Evolutionary conservation across 768 basidiomycete genomes (phyloP).

Genomic region (Brasilioporus rufonigricans): DNA sequence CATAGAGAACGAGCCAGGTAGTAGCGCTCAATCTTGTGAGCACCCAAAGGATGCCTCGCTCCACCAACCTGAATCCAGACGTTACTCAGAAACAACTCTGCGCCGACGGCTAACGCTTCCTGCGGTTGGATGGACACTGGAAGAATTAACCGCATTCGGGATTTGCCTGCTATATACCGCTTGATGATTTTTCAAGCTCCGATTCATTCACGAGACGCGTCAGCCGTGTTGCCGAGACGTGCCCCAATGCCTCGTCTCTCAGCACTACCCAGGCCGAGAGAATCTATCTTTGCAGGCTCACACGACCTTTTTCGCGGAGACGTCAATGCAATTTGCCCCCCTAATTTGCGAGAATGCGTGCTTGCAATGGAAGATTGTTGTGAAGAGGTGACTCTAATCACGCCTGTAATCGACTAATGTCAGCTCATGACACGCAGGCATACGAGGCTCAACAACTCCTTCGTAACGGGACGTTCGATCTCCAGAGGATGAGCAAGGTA

Average conservation of each 20-base stretch:
- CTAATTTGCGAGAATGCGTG: constrained; percentile 72
- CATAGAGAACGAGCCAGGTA: constrained; percentile 36
- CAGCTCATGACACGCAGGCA: constrained; percentile 39
- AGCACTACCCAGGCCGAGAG: constrained; percentile 48
- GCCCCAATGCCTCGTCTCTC: constrained; percentile 46
- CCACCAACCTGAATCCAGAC: constrained; percentile 73
- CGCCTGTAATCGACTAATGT: background rate
- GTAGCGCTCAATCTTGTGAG: constrained; percentile 48
- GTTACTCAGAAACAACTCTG: constrained; percentile 49
- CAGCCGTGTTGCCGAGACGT: constrained; percentile 13
- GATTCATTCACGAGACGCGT: constrained; percentile 15
- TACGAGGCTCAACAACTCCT: constrained; percentile 68
- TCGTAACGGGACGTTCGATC: constrained; percentile 66
- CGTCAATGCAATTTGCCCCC: constrained; percentile 62
- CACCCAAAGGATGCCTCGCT: constrained; percentile 61
- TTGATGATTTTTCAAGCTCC: constrained; percentile 25
- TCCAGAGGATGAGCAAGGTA: constrained; percentile 67
- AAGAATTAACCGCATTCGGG: constrained; percentile 22
- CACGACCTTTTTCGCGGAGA: constrained; percentile 66
- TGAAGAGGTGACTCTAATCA: constrained; percentile 53
- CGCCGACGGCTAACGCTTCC: constrained; percentile 59
- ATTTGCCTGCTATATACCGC: constrained; percentile 30
- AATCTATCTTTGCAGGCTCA: constrained; percentile 70
- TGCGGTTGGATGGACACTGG: constrained; percentile 67
- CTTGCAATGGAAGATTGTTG: constrained; percentile 78